Evolutionary conservation across 148 eudicot genomes (phyloP).

Genomic region (Rhododendron henanense): DNA sequence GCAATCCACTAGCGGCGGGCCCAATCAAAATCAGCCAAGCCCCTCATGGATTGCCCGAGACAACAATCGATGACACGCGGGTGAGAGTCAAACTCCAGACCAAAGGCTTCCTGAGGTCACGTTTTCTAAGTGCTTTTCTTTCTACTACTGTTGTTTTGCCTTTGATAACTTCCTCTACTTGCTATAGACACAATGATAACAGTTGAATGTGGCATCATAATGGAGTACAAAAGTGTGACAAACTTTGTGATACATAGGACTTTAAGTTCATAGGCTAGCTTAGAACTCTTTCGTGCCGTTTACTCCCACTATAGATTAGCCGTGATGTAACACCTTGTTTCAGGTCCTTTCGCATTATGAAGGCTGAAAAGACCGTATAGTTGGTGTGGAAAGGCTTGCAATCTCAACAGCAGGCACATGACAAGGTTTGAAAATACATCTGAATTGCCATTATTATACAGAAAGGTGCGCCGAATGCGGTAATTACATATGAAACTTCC

Average conservation of each 20-base stretch:
- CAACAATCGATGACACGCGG: neutral
- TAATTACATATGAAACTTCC: neutral
- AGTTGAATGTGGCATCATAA: neutral
- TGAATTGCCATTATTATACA: neutral
- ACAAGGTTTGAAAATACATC: neutral
- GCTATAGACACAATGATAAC: neutral
- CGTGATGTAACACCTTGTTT: neutral
- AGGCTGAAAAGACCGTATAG: constrained; percentile 7
- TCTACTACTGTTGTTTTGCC: neutral
- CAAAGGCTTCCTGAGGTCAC: neutral
- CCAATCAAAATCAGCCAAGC: neutral
- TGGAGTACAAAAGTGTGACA: neutral
- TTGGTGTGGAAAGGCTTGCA: constrained; percentile 4
- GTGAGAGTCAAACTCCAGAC: neutral
- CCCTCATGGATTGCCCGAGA: neutral
- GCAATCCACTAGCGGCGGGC: neutral
- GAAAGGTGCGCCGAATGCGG: neutral
- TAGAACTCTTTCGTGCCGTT: neutral
- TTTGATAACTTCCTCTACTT: neutral
- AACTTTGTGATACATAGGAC: neutral
- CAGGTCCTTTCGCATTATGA: neutral
- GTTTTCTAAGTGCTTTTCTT: neutral
- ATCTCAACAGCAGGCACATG: neutral
- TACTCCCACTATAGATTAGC: neutral
- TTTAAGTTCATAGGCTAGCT: neutral